Evolutionary conservation across 2,329 filamentous ascomycete species (phyloP).

Genomic region (Verticillium alfalfae): DNA sequence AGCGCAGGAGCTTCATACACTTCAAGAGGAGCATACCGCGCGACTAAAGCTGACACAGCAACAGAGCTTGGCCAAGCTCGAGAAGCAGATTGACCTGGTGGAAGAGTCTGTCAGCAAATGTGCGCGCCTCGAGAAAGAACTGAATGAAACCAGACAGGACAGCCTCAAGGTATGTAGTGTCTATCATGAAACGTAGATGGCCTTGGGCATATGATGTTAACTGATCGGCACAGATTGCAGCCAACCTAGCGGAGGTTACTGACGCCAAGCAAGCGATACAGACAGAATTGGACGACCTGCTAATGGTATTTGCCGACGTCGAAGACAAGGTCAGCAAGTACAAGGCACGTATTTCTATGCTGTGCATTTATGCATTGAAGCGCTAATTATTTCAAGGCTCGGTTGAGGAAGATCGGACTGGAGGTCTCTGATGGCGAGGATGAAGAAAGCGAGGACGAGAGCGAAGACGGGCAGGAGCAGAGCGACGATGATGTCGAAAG

Average conservation of each 20-base stretch:
- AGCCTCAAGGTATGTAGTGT: constrained; percentile 5
- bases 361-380: not conserved
- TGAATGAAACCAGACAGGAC: constrained; percentile 20
- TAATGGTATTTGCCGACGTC: constrained; percentile 75
- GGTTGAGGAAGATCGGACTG: constrained; percentile 61
- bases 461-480: constrained; percentile 3
- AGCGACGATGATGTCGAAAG: constrained; percentile 1
- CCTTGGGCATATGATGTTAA: not conserved
- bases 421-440: constrained; percentile 70
- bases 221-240: constrained; percentile 15
- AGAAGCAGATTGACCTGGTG: constrained; percentile 35
- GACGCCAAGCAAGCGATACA: constrained; percentile 60
- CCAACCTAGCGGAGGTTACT: constrained; percentile 41
- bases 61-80: constrained; percentile 42
- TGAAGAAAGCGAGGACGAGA: constrained; percentile 18
- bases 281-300: constrained; percentile 71
- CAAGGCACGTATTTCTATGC: constrained; percentile 51
- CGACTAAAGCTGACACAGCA: constrained; percentile 31
- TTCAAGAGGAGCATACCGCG: constrained; percentile 31
- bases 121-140: constrained; percentile 19
- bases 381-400: constrained; percentile 31
- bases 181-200: not conserved
- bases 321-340: constrained; percentile 73
- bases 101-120: constrained; percentile 26
- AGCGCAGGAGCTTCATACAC: constrained; percentile 52